phyloP scores from a whole-genome alignment of 164 flowering plant genomes.

The Tinospora cordifolia region DNA sequence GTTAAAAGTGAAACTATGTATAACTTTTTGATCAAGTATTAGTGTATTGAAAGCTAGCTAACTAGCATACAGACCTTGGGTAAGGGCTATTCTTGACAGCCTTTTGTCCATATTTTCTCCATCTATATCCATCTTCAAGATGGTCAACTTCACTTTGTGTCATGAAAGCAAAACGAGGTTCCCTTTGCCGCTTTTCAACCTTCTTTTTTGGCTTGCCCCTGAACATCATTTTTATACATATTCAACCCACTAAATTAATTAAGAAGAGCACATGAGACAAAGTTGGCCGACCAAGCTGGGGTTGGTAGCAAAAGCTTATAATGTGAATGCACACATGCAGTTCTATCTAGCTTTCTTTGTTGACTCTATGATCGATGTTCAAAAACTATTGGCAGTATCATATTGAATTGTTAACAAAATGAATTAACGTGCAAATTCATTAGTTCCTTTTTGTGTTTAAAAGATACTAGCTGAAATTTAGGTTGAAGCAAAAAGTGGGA shows the following conservation, averaged over 20 bases:
- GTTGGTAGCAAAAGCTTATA: neutral
- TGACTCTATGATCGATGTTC: neutral
- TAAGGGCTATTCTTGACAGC: constrained; percentile 64
- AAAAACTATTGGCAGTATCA: neutral
- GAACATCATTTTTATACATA: neutral
- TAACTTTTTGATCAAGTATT: no score
- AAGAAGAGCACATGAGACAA: neutral
- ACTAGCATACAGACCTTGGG: constrained; percentile 39
- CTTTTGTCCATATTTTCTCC: constrained; percentile 74
- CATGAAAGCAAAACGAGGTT: constrained; percentile 51
- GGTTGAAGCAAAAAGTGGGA: no score
- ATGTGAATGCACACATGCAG: neutral
- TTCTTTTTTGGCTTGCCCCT: constrained; percentile 38
- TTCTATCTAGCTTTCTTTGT: neutral
- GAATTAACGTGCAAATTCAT: neutral
- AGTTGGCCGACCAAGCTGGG: neutral
- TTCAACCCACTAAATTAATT: neutral
- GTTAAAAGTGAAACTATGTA: neutral
- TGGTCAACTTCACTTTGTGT: constrained; percentile 67
- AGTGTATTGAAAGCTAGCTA: no score
- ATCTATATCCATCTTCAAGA: constrained; percentile 69
- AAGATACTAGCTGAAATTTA: neutral
- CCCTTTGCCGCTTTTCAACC: constrained; percentile 37
- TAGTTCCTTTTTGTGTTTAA: neutral
- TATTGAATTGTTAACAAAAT: neutral